Evolutionary conservation across 2,329 filamentous ascomycete species (phyloP).

Genomic region (Talaromyces sp.): DNA sequence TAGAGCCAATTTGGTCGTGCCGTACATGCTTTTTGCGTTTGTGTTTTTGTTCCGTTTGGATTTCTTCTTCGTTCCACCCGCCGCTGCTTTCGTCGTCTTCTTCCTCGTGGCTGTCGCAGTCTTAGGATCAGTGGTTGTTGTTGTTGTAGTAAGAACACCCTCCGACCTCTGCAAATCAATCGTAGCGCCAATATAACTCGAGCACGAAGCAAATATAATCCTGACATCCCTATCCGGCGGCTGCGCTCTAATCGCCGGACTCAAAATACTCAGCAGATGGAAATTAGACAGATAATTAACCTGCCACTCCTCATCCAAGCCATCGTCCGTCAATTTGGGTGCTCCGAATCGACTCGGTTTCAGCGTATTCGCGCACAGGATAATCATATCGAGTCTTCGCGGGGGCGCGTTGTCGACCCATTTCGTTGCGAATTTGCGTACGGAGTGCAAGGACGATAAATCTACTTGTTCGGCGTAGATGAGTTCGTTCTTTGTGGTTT

Average conservation of each 20-base stretch:
- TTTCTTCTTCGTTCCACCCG: constrained; percentile 13
- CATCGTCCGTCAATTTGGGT: constrained; percentile 61
- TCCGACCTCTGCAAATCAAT: constrained; percentile 45
- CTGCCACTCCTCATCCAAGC: constrained; percentile 85
- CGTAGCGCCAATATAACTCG: constrained; percentile 76
- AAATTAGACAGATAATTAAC: constrained; percentile 95
- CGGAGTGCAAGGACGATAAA: constrained; percentile 78
- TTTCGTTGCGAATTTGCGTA: constrained; percentile 88
- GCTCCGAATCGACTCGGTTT: constrained; percentile 51
- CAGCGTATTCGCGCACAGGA: constrained; percentile 77
- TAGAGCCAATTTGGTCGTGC: constrained; percentile 67
- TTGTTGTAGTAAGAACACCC: neutral
- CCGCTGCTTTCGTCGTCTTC: constrained; percentile 11
- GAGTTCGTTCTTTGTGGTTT: constrained; percentile 70
- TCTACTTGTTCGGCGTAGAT: constrained; percentile 96
- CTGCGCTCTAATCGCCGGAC: constrained; percentile 82
- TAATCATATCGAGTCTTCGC: constrained; percentile 80
- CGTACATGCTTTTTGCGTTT: constrained; percentile 44
- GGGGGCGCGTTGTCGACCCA: constrained; percentile 97
- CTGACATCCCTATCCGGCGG: constrained; percentile 91
- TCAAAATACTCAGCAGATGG: constrained; percentile 85
- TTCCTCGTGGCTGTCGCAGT: constrained; percentile 41
- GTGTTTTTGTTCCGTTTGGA: constrained; percentile 15
- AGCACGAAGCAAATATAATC: constrained; percentile 79
- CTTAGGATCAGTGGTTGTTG: constrained; percentile 1